These are phyloP conservation scores for Russula earlei DNA, from an alignment of 768 basidiomycete species.

Conservation along the genomic window DNA sequence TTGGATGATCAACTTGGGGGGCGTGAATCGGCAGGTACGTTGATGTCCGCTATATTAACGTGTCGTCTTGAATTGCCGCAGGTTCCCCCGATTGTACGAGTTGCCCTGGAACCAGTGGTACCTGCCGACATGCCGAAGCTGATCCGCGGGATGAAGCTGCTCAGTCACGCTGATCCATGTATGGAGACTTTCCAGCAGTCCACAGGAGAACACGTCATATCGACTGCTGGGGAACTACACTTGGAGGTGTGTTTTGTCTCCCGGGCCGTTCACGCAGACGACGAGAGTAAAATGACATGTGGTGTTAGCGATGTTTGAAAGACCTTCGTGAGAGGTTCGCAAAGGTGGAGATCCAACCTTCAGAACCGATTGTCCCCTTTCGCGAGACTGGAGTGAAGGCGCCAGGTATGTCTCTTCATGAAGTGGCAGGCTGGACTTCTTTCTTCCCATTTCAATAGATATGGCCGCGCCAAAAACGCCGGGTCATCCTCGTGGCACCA, in stretches of 20 bases:
- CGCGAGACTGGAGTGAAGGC: constrained; percentile 87
- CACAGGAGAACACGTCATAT: constrained; percentile 94
- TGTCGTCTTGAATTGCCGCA: constrained; percentile 25
- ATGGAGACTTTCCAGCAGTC: constrained; percentile 96
- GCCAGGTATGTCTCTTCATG: constrained; percentile 37
- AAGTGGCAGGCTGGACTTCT: neutral
- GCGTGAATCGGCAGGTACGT: constrained; percentile 53
- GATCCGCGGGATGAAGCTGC: constrained; percentile 74
- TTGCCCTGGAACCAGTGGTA: constrained; percentile 79
- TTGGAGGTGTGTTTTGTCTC: constrained; percentile 59
- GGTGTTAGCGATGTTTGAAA: constrained; percentile 76
- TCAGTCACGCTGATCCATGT: constrained; percentile 93
- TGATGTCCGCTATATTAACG: neutral
- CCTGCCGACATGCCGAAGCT: constrained; percentile 87
- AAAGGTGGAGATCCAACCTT: constrained; percentile 83
- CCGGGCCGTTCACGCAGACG: neutral
- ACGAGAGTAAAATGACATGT: neutral
- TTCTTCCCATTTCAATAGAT: constrained; percentile 38
- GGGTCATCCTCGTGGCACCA: constrained; percentile 65
- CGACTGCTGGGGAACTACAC: constrained; percentile 93
- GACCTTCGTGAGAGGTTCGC: constrained; percentile 96
- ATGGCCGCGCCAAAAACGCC: constrained; percentile 78
- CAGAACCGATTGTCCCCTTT: constrained; percentile 95
- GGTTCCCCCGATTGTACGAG: constrained; percentile 87
- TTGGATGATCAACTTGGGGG: constrained; percentile 74